Conservation (phyloP, 2,329 filamentous ascomycete genomes). For the Dactylellina parvicollis region DNA sequence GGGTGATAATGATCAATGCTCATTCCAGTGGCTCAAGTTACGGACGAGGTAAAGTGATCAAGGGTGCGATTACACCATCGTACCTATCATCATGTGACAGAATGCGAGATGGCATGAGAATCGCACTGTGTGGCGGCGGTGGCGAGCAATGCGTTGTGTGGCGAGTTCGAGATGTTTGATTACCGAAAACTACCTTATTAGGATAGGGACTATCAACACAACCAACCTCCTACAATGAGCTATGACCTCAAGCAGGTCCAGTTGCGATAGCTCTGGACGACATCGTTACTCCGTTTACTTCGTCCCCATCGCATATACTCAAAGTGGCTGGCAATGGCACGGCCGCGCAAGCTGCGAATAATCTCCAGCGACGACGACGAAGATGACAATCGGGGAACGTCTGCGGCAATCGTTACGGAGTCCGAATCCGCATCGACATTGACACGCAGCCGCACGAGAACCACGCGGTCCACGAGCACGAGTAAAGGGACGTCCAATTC, state of each 20-base stretch:
- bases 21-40: no score
- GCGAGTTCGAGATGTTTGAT: conserved; percentile 32
- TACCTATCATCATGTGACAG: not conserved
- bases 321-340: conserved; percentile 33
- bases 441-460: conserved; percentile 28
- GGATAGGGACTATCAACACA: conserved; percentile 1
- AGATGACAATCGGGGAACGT: conserved; percentile 11
- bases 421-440: conserved; percentile 10
- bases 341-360: conserved; percentile 48
- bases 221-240: conserved; percentile 11
- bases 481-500: not conserved
- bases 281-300: conserved; percentile 12
- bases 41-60: no score
- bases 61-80: no score
- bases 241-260: not conserved
- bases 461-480: conserved; percentile 26
- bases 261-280: not conserved
- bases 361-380: conserved; percentile 51
- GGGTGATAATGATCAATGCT: no score
- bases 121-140: no score
- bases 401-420: not conserved
- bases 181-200: not conserved
- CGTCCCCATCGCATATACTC: not conserved
- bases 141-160: not conserved
- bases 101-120: no score